Conservation (phyloP, 768 basidiomycete species). For the Tulasnella calospora region DNA sequence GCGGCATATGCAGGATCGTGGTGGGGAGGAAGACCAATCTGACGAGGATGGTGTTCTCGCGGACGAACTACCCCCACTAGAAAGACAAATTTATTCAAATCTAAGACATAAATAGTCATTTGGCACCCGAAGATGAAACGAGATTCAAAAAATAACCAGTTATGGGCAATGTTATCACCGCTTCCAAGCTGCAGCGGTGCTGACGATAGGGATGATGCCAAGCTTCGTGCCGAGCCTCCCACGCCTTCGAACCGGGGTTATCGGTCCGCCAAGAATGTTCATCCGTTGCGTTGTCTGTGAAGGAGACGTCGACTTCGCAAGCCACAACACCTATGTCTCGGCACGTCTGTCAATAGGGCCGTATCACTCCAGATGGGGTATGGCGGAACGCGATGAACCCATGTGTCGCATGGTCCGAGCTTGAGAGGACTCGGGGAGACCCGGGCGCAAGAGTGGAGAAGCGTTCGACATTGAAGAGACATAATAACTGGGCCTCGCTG, state of each 20-base stretch:
- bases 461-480: too few relatives aligned
- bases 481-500: too few relatives aligned
- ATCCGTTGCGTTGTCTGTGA: too few relatives aligned
- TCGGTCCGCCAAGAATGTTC: neutral
- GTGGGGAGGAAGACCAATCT: neutral
- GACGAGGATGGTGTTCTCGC: neutral
- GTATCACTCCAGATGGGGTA: too few relatives aligned
- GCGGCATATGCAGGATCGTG: neutral
- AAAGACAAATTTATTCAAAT: neutral
- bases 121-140: neutral
- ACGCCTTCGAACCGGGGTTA: neutral
- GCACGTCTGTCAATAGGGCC: too few relatives aligned
- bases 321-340: too few relatives aligned
- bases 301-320: too few relatives aligned
- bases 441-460: too few relatives aligned
- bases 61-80: neutral
- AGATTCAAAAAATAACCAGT: neutral
- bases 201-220: neutral
- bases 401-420: too few relatives aligned
- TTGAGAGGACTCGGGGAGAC: too few relatives aligned
- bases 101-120: neutral
- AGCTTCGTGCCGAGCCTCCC: neutral
- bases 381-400: too few relatives aligned
- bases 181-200: too few relatives aligned
- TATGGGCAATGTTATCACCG: neutral